A percentile compares a stretch with the other conserved stretches of the same genome.
Conservation (phyloP, 257 asterid genomes). For the Gentiana dahurica region DNA sequence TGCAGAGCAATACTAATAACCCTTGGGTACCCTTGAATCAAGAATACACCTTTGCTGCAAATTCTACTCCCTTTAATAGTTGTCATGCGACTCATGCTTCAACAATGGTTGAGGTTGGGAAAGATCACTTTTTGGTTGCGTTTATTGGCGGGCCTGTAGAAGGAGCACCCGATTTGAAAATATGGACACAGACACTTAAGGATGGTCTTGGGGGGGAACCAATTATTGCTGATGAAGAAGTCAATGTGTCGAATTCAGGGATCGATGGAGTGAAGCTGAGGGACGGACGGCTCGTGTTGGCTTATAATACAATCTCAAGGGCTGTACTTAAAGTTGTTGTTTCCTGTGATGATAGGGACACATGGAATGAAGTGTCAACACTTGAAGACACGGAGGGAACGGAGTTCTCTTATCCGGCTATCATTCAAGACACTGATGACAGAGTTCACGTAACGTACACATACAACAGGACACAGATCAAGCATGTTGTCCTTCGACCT, state of each 20-base stretch:
- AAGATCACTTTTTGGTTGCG: too few species aligned
- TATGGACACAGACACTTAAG: constrained; percentile 6
- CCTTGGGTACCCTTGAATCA: too few species aligned
- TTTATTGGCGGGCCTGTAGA: too few species aligned
- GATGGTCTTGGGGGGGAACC: constrained; percentile 75
- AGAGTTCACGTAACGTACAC: constrained; percentile 84
- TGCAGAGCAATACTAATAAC: too few species aligned
- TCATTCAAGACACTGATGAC: constrained; percentile 69
- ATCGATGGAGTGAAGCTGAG: constrained; percentile 84
- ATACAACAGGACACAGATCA: constrained; percentile 74
- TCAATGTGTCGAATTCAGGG: constrained; percentile 54
- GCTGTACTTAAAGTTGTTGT: constrained; percentile 70
- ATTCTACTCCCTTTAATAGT: too few species aligned
- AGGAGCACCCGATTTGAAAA: too few species aligned
- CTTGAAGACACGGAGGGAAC: constrained; percentile 59
- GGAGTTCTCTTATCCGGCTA: constrained; percentile 98
- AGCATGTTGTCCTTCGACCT: constrained; percentile 62
- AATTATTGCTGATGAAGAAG: constrained; percentile 65
- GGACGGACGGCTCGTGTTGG: constrained; percentile 72
- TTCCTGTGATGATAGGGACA: constrained; percentile 75
- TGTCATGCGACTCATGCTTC: too few species aligned
- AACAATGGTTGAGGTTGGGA: too few species aligned
- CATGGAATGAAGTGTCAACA: constrained; percentile 62
- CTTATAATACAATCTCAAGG: constrained; percentile 76
- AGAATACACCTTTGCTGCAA: too few species aligned